phyloP scores from a whole-genome alignment of 345 rosid genomes.

The Hibiscus syriacus region DNA sequence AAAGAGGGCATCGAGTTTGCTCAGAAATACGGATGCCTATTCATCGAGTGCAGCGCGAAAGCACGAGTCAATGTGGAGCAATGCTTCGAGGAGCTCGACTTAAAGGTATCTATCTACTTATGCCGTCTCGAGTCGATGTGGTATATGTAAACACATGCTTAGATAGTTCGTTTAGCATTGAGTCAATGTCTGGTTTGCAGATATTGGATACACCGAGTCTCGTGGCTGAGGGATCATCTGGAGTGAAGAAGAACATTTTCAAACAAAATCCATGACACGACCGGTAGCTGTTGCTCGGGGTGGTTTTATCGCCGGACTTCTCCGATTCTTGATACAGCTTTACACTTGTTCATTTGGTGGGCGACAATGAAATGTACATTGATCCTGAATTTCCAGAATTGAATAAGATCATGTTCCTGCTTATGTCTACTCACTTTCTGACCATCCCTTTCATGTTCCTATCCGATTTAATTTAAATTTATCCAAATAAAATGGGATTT shows the following conservation, averaged over 20 bases:
- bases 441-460: background rate
- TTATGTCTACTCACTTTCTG: background rate
- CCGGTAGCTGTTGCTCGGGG: slow-evolving; percentile 56
- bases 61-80: slow-evolving; percentile 84
- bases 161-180: background rate
- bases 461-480: no score
- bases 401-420: background rate
- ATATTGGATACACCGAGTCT: slow-evolving; percentile 89
- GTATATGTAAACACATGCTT: background rate
- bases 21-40: slow-evolving; percentile 82
- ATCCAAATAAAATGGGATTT: no score
- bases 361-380: background rate
- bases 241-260: slow-evolving; percentile 79
- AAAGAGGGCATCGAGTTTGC: slow-evolving; percentile 89
- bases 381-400: background rate
- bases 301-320: background rate
- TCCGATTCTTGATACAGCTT: background rate
- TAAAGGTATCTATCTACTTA: slow-evolving; percentile 43
- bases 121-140: no score
- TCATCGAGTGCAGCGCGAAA: slow-evolving; percentile 92
- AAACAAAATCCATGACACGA: slow-evolving; percentile 54
- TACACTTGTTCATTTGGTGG: background rate
- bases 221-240: slow-evolving; percentile 61
- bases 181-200: slow-evolving; percentile 29
- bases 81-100: slow-evolving; percentile 95